Percentiles rank a stretch among this genome's conserved stretches.
phyloP scores from a whole-genome alignment of 1,284 basidiomycete genomes.

The Cryptococcus hybrid region DNA sequence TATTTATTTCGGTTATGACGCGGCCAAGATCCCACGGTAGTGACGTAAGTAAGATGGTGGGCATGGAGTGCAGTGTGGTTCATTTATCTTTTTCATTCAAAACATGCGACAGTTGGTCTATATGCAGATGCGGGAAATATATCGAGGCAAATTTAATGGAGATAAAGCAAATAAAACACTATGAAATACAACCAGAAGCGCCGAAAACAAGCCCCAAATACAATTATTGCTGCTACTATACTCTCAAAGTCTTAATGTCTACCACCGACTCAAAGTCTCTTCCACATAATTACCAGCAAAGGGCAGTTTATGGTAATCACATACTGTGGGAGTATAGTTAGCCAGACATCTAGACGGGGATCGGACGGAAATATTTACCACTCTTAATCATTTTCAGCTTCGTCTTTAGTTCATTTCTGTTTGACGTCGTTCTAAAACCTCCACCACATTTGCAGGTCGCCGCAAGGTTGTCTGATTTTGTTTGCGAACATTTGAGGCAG shows the following conservation, averaged over 20 bases:
- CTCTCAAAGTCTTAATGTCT: background rate
- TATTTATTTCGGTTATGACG: too few relatives aligned
- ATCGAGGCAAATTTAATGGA: too few relatives aligned
- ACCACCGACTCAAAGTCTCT: conserved; percentile 41
- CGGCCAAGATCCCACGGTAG: too few relatives aligned
- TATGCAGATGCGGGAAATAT: too few relatives aligned
- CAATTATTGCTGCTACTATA: too few relatives aligned
- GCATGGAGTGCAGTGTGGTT: too few relatives aligned
- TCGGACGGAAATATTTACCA: conserved; percentile 27
- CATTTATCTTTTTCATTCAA: too few relatives aligned
- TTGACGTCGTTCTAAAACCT: conserved; percentile 67
- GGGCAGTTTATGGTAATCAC: conserved; percentile 46
- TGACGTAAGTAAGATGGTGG: too few relatives aligned
- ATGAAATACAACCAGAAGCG: too few relatives aligned
- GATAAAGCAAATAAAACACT: too few relatives aligned
- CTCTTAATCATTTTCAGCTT: conserved; percentile 73
- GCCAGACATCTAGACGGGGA: background rate
- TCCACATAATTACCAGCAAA: conserved; percentile 45
- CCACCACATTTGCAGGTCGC: conserved; percentile 87
- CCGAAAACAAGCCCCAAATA: too few relatives aligned
- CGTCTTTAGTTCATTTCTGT: conserved; percentile 65
- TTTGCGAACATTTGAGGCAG: conserved; percentile 83
- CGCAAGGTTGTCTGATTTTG: conserved; percentile 82
- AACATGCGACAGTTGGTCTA: too few relatives aligned
- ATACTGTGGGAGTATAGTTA: conserved; percentile 21